Conservation (phyloP, 192 early-diverging fungal species). For the Coemansia sp. region DNA sequence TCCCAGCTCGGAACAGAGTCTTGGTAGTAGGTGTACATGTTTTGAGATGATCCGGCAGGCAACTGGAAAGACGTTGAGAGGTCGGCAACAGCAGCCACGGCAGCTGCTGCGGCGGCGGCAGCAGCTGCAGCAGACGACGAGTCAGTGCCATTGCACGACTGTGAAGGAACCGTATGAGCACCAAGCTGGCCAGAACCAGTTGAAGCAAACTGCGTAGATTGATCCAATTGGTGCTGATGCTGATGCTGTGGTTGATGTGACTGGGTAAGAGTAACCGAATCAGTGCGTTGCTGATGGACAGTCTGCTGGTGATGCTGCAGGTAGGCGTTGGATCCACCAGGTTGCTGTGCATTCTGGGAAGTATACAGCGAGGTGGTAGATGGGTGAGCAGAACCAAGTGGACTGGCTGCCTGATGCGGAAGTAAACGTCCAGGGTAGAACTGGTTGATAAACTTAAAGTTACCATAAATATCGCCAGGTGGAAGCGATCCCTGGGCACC, state of each 20-base stretch:
- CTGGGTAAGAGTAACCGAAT: too few relatives aligned
- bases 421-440: slow-evolving; percentile 38
- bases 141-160: not conserved
- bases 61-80: slow-evolving; percentile 43
- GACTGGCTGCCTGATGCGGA: slow-evolving; percentile 6
- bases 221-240: not conserved
- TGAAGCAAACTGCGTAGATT: not conserved
- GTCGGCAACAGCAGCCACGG: slow-evolving; percentile 28
- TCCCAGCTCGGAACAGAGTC: slow-evolving; percentile 24
- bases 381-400: slow-evolving; percentile 7
- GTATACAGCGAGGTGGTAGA: slow-evolving; percentile 11
- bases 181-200: not conserved
- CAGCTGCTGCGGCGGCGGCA: slow-evolving; percentile 18
- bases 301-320: slow-evolving; percentile 1
- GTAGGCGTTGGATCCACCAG: too few relatives aligned
- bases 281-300: slow-evolving; percentile 8
- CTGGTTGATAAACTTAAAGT: slow-evolving; percentile 50
- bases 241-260: too few relatives aligned
- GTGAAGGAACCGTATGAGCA: not conserved
- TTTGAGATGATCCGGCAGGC: slow-evolving; percentile 11
- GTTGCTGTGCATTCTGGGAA: slow-evolving; percentile 10
- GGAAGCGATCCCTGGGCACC: slow-evolving; percentile 19
- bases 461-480: slow-evolving; percentile 26
- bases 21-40: slow-evolving; percentile 38
- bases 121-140: too few relatives aligned